Evolutionary conservation across 306 rosid genomes (phyloP), one percentile per base, ranked within the genome.

Genomic region (Casuarina equisetifolia): DNA sequence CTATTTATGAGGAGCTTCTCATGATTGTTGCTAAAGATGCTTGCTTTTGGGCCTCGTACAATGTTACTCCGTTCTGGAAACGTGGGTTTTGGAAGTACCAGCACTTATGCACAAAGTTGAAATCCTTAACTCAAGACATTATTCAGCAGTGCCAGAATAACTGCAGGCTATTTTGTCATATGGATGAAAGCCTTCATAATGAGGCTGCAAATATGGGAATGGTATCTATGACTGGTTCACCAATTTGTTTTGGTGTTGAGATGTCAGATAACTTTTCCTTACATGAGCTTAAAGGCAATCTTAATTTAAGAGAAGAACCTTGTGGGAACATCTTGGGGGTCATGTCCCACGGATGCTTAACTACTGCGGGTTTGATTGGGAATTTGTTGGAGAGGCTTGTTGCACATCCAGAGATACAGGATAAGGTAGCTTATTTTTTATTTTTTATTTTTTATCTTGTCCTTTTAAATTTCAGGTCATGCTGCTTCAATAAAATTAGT

Each of bases 341-440:
- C 82, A 91, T 91, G 92, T 84, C 85, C 85, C 94, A 91, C 79
- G 98, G 98, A 85, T 86, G 91, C 84, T 86, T 88, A 71, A 85
- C 91, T 77, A 89, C 91, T 2, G 83, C 90, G 15, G 80, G 88
- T 70, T 83, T 93, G 86, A 86, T 93, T 15, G 72, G 84, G 72
- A 85, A 84, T 70, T 72, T 87, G 43, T 78, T 93, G 86, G 82
- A 79, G 74, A 84, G 83, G 85, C 94, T 91, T 76, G 90, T 36
- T 61, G 80, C 63, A 67, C 91, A 91, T 80, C 80, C 71, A 12
- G 80, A 89, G 78, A 81, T 89, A 85, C 98, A 93, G 79, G 90
- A 91, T 50, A 85, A 89, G 98, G 97, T 93, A 62, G 58, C 20
- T 61, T 70, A 79, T 46, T 77, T 39, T 76, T 44, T 61, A 66